phyloP scores from a whole-genome alignment of 495 filamentous ascomycete species.

The Penicillium goetzii region DNA sequence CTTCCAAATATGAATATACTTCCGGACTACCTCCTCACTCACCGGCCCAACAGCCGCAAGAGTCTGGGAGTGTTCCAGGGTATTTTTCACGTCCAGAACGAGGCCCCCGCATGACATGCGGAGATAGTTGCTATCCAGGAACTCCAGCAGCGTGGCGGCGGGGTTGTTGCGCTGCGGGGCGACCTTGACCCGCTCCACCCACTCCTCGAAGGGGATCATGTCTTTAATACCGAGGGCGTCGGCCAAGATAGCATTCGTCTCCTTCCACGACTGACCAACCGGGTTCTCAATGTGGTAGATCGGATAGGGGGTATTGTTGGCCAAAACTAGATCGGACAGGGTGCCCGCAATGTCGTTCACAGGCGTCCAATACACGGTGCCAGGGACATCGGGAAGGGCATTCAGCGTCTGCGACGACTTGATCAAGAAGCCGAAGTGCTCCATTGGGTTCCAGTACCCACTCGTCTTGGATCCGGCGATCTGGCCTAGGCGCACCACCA shows the following conservation, averaged over 20 bases:
- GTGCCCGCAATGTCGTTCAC: slow-evolving; percentile 50
- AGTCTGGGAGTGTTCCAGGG: slow-evolving; percentile 48
- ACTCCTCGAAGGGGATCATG: slow-evolving; percentile 51
- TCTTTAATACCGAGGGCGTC: slow-evolving; percentile 46
- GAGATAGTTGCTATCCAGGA: slow-evolving; percentile 54
- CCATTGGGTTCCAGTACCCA: slow-evolving; percentile 58
- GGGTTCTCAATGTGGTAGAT: slow-evolving; percentile 64
- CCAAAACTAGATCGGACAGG: slow-evolving; percentile 42
- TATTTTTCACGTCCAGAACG: slow-evolving; percentile 44
- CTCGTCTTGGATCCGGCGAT: slow-evolving; percentile 52
- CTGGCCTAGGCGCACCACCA: slow-evolving; percentile 49
- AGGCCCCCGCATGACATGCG: slow-evolving; percentile 59
- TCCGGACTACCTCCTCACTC: slow-evolving; percentile 39
- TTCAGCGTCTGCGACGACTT: slow-evolving; percentile 43
- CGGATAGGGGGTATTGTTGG: slow-evolving; percentile 31
- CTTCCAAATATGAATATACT: slow-evolving; percentile 49
- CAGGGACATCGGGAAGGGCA: slow-evolving; percentile 47
- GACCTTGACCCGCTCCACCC: slow-evolving; percentile 47
- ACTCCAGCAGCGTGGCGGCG: slow-evolving; percentile 47
- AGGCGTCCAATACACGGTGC: slow-evolving; percentile 52
- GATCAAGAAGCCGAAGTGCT: slow-evolving; percentile 54
- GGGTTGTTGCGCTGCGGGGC: slow-evolving; percentile 50
- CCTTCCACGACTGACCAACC: slow-evolving; percentile 49
- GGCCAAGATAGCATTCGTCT: slow-evolving; percentile 46
- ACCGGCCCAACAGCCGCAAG: slow-evolving; percentile 41